phyloP scores from a whole-genome alignment of 2,329 filamentous ascomycete species.

The Annulohypoxylon truncatum region DNA sequence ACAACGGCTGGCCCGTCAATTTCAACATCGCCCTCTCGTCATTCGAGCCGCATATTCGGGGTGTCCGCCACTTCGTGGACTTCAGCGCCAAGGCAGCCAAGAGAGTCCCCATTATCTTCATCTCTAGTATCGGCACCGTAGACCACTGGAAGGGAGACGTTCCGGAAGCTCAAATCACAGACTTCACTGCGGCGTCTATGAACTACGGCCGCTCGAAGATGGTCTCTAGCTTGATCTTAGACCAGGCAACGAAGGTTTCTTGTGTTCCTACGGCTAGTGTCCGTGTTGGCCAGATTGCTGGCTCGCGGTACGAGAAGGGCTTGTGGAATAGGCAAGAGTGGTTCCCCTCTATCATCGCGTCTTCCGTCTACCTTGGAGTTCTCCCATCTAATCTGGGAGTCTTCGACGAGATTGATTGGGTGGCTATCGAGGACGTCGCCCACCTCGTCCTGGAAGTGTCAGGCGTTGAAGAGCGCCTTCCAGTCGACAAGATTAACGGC shows the following conservation, averaged over 20 bases:
- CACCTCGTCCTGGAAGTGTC: slow-evolving; percentile 59
- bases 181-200: slow-evolving; percentile 46
- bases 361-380: slow-evolving; percentile 59
- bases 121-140: slow-evolving; percentile 56
- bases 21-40: slow-evolving; percentile 60
- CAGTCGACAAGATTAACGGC: slow-evolving; percentile 38
- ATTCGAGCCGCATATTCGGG: slow-evolving; percentile 62
- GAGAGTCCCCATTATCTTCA: slow-evolving; percentile 53
- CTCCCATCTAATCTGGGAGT: slow-evolving; percentile 60
- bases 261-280: slow-evolving; percentile 54
- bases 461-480: slow-evolving; percentile 43
- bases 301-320: slow-evolving; percentile 55
- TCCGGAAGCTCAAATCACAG: slow-evolving; percentile 53
- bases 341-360: slow-evolving; percentile 62
- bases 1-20: slow-evolving; percentile 68
- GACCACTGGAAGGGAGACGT: slow-evolving; percentile 52
- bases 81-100: slow-evolving; percentile 51
- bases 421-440: slow-evolving; percentile 62
- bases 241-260: slow-evolving; percentile 50
- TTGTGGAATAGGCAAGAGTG: slow-evolving; percentile 68
- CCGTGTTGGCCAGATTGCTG: slow-evolving; percentile 61
- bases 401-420: slow-evolving; percentile 62
- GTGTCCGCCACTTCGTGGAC: slow-evolving; percentile 62
- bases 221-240: slow-evolving; percentile 56
- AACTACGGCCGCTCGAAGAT: slow-evolving; percentile 60